Percentiles rank a stretch among this genome's conserved stretches.
phyloP scores from a whole-genome alignment of 495 filamentous ascomycete genomes.

The Penicillium paradoxum region DNA sequence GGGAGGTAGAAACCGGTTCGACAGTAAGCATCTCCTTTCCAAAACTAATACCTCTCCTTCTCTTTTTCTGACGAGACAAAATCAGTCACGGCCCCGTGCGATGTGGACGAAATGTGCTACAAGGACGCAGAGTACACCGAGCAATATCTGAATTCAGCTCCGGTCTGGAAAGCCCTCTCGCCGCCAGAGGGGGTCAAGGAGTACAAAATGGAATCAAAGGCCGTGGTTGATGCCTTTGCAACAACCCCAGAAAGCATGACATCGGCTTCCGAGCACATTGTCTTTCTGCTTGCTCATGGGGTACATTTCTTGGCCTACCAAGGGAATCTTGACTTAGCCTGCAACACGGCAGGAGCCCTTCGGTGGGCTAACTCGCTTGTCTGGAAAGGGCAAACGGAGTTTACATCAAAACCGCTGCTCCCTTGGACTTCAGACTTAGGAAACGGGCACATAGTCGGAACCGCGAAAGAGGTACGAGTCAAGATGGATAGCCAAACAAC shows the following conservation, averaged over 20 bases:
- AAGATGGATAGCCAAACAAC: conserved; percentile 1
- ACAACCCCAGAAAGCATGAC: conserved; percentile 25
- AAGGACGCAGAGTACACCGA: conserved; percentile 21
- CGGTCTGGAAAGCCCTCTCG: conserved; percentile 29
- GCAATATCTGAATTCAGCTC: conserved; percentile 33
- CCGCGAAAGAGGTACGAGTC: conserved; percentile 20
- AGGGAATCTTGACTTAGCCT: conserved; percentile 43
- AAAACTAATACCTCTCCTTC: neutral
- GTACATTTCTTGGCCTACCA: conserved; percentile 43
- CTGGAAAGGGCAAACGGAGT: conserved; percentile 44
- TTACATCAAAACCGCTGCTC: conserved; percentile 30
- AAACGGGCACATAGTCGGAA: conserved; percentile 18
- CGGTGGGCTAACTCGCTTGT: conserved; percentile 35
- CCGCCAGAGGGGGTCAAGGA: conserved; percentile 26
- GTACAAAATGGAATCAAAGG: conserved; percentile 19
- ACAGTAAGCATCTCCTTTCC: conserved; percentile 25
- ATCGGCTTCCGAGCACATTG: conserved; percentile 21
- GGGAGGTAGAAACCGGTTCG: conserved; percentile 38
- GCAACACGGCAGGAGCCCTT: conserved; percentile 42
- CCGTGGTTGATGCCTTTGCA: conserved; percentile 23
- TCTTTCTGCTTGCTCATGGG: conserved; percentile 29
- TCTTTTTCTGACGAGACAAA: neutral
- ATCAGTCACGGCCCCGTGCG: conserved; percentile 33
- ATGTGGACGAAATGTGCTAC: conserved; percentile 37
- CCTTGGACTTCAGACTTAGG: conserved; percentile 30